These are phyloP conservation scores for Quercus cerris DNA, from an alignment of 306 rosid genomes.

Conservation along the genomic window DNA sequence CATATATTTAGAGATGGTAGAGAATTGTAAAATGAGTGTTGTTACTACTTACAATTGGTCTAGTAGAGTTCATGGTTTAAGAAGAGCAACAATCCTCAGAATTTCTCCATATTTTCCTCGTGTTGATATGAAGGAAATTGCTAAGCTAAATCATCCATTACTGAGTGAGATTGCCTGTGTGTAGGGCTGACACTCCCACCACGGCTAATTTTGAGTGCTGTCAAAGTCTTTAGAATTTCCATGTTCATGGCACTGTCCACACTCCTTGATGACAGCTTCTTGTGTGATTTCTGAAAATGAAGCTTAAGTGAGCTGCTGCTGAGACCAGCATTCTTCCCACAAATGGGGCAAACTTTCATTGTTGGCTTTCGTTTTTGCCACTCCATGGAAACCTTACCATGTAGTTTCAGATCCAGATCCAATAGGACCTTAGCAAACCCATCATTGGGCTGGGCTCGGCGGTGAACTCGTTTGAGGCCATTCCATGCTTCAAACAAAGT, in stretches of 20 bases:
- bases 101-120: not conserved
- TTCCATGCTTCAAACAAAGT: slow-evolving; percentile 80
- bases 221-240: slow-evolving; percentile 80
- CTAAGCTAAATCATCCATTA: slow-evolving; percentile 27
- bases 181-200: slow-evolving; percentile 73
- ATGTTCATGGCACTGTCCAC: slow-evolving; percentile 94
- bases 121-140: not conserved
- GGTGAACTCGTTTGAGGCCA: slow-evolving; percentile 71
- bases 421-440: slow-evolving; percentile 70
- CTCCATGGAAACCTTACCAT: slow-evolving; percentile 85
- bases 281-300: slow-evolving; percentile 87
- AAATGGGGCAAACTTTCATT: slow-evolving; percentile 89
- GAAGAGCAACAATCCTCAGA: too few species aligned
- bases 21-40: too few species aligned
- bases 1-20: too few species aligned
- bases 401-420: slow-evolving; percentile 58
- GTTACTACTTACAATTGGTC: too few species aligned
- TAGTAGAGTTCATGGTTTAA: too few species aligned
- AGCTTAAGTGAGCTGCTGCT: slow-evolving; percentile 95
- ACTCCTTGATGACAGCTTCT: slow-evolving; percentile 84
- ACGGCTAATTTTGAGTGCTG: slow-evolving; percentile 59
- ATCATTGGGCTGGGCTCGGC: slow-evolving; percentile 92
- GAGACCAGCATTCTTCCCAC: slow-evolving; percentile 87
- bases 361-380: slow-evolving; percentile 87
- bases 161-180: slow-evolving; percentile 48